Percentiles rank a stretch among this genome's conserved stretches.
These are phyloP conservation scores for Metrosideros polymorpha DNA, from an alignment of 441 rosid genomes.

Conservation along the genomic window DNA sequence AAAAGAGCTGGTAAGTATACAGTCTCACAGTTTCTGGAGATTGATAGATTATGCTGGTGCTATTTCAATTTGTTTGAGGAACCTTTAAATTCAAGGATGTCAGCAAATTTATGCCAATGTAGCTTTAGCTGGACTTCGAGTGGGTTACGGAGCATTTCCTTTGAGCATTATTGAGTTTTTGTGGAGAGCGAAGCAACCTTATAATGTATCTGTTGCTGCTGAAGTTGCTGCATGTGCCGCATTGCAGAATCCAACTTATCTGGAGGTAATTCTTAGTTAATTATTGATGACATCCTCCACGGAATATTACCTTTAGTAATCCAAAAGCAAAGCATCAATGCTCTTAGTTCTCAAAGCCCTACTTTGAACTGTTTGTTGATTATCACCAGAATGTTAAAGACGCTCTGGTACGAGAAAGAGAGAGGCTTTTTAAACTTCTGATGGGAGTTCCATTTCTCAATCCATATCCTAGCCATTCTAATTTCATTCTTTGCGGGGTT, in stretches of 20 bases:
- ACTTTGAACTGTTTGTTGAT: constrained; percentile 1
- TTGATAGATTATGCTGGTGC: neutral
- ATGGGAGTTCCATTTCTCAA: constrained; percentile 65
- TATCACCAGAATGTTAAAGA: constrained; percentile 56
- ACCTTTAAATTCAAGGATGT: neutral
- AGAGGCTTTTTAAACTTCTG: constrained; percentile 58
- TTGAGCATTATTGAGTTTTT: constrained; percentile 72
- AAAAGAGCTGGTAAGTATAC: constrained; percentile 73
- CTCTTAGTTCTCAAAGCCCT: neutral
- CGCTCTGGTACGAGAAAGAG: constrained; percentile 61
- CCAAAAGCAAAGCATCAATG: neutral
- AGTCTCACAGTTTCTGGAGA: neutral
- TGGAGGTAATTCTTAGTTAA: constrained; percentile 32
- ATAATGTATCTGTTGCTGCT: constrained; percentile 94
- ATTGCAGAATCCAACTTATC: constrained; percentile 58
- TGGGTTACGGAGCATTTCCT: constrained; percentile 96
- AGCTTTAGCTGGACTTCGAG: constrained; percentile 89
- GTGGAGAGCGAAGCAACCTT: constrained; percentile 95
- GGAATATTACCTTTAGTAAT: neutral
- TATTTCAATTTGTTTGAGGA: neutral
- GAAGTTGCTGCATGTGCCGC: constrained; percentile 97
- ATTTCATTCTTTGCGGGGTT: constrained; percentile 85
- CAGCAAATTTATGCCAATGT: constrained; percentile 1
- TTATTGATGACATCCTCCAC: neutral
- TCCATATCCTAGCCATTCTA: constrained; percentile 79